A percentile compares a stretch with the other conserved stretches of the same genome.
Evolutionary conservation across 2,329 filamentous ascomycete genomes (phyloP).

Genomic region (Phialophora verrucosa): DNA sequence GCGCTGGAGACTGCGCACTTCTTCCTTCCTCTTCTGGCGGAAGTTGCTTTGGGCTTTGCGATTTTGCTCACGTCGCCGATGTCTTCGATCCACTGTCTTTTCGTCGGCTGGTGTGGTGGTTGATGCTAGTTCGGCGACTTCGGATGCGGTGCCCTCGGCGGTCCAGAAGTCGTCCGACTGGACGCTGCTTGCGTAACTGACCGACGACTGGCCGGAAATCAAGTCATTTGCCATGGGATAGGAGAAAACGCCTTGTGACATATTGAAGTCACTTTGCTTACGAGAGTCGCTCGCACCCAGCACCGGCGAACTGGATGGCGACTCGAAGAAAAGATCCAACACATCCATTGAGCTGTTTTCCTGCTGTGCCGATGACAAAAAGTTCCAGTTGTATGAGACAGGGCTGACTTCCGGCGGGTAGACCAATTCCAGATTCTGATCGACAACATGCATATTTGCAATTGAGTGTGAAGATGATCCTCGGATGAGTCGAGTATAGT

Average conservation of each 20-base stretch:
- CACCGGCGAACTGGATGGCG: not conserved
- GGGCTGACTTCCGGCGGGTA: slow-evolving; percentile 2
- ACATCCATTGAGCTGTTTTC: slow-evolving; percentile 11
- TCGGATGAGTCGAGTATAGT: not conserved
- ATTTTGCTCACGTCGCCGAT: slow-evolving; percentile 61
- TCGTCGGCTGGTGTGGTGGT: not conserved
- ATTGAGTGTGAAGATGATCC: not conserved
- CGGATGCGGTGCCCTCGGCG: not conserved
- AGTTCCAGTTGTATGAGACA: slow-evolving; percentile 10
- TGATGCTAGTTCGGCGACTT: not conserved
- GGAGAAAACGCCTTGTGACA: not conserved
- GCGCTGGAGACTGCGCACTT: slow-evolving; percentile 22
- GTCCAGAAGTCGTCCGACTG: slow-evolving; percentile 16
- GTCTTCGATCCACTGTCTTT: slow-evolving; percentile 14
- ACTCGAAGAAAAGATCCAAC: slow-evolving; percentile 6
- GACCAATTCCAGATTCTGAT: slow-evolving; percentile 5
- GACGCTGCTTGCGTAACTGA: slow-evolving; percentile 14
- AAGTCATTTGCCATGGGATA: not conserved
- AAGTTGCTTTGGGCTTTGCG: slow-evolving; percentile 30
- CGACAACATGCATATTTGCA: slow-evolving; percentile 7
- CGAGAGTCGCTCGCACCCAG: not conserved
- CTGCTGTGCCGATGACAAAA: slow-evolving; percentile 4
- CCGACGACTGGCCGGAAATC: not conserved
- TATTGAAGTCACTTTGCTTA: not conserved
- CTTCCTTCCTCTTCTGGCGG: slow-evolving; percentile 29